These are phyloP conservation scores for Trichoderma sp. DNA, from an alignment of 2,329 filamentous ascomycete genomes.

Conservation along the genomic window DNA sequence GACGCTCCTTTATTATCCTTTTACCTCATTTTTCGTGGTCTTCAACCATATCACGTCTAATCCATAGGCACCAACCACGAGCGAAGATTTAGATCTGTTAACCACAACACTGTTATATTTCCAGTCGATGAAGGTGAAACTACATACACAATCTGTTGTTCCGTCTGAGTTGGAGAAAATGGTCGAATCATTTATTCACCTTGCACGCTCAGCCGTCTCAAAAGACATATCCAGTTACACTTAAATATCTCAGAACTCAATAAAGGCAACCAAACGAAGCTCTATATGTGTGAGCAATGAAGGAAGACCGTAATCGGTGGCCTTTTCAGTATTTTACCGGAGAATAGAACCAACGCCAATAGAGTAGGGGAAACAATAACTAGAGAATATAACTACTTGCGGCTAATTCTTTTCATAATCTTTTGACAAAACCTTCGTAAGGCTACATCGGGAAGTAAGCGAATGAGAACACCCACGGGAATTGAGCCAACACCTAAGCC, in stretches of 20 bases:
- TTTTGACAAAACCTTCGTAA: background rate
- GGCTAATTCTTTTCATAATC: background rate
- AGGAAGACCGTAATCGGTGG: no score
- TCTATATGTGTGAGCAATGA: no score
- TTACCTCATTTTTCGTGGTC: background rate
- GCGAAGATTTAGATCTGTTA: background rate
- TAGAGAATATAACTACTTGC: background rate
- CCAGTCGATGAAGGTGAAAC: background rate
- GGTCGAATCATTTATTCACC: background rate
- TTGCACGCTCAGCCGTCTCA: background rate
- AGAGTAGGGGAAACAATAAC: no score
- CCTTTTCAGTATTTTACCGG: no score
- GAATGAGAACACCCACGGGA: conserved; percentile 70
- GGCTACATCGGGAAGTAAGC: conserved; percentile 34
- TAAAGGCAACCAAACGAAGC: no score
- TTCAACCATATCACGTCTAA: background rate
- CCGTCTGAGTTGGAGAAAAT: background rate
- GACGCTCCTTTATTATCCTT: background rate
- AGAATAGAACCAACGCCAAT: no score
- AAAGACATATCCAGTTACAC: no score
- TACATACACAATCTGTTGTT: background rate
- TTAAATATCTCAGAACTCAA: no score
- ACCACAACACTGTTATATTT: background rate
- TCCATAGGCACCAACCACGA: background rate
- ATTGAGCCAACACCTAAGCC: conserved; percentile 74